Conservation (phyloP, 768 basidiomycete genomes). For the Agaricus bisporus region DNA sequence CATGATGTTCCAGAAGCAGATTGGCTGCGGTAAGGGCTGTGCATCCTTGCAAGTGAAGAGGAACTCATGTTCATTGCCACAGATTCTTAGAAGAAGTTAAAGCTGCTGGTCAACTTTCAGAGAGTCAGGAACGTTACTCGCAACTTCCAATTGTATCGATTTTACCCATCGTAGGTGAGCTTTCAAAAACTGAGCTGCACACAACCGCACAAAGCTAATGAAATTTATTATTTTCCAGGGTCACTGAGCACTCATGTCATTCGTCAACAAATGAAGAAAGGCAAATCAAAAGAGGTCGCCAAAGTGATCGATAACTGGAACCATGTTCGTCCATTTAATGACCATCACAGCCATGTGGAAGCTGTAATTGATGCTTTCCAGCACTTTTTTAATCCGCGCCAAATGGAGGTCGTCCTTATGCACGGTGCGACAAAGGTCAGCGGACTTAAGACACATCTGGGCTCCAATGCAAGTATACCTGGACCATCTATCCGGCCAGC, state of each 20-base stretch:
- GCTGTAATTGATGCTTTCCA: too few relatives aligned
- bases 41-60: background rate
- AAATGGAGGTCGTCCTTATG: conserved; percentile 36
- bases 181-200: background rate
- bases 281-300: conserved; percentile 31
- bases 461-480: conserved; percentile 13
- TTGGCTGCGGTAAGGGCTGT: conserved; percentile 35
- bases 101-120: background rate
- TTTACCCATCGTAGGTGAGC: conserved; percentile 5
- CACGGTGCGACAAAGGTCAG: conserved; percentile 19
- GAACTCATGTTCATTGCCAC: background rate
- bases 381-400: conserved; percentile 44
- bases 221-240: conserved; percentile 9
- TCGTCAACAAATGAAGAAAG: conserved; percentile 20
- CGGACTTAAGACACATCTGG: conserved; percentile 16
- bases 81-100: conserved; percentile 5
- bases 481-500: background rate
- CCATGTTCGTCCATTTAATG: conserved; percentile 19
- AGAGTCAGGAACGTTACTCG: background rate
- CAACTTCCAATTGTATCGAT: conserved; percentile 1
- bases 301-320: conserved; percentile 46
- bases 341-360: too few relatives aligned
- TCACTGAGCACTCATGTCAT: conserved; percentile 21
- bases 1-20: conserved; percentile 46
- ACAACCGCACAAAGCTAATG: too few relatives aligned